Evolutionary conservation across 2,329 filamentous ascomycete genomes (phyloP).

Genomic region (Elsinoe necatrix): DNA sequence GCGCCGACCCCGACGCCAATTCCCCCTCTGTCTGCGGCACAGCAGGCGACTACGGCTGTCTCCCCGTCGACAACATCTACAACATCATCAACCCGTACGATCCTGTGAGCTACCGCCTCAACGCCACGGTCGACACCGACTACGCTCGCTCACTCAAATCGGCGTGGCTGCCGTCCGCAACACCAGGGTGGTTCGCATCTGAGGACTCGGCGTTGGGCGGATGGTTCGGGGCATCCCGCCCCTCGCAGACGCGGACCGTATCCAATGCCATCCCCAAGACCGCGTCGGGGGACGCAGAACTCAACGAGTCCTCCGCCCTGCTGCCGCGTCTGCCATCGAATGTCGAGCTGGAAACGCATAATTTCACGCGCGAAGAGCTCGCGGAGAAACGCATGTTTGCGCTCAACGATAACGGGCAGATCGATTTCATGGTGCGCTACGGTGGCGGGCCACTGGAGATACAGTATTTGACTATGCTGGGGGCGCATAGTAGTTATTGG

Average conservation of each 20-base stretch:
- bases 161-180: constrained; percentile 69
- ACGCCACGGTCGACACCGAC: constrained; percentile 73
- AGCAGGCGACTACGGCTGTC: constrained; percentile 72
- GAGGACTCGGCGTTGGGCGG: constrained; percentile 21
- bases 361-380: constrained; percentile 86
- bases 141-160: constrained; percentile 70
- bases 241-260: not conserved
- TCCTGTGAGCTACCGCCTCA: constrained; percentile 84
- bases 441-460: constrained; percentile 84
- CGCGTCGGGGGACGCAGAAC: constrained; percentile 24
- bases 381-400: constrained; percentile 81
- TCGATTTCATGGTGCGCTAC: constrained; percentile 80
- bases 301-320: constrained; percentile 26
- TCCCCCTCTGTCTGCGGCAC: constrained; percentile 60
- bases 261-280: constrained; percentile 21
- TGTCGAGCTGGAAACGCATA: constrained; percentile 89
- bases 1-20: constrained; percentile 47
- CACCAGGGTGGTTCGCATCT: constrained; percentile 40
- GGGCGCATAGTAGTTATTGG: constrained; percentile 95
- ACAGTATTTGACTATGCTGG: constrained; percentile 94
- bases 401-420: constrained; percentile 92
- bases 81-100: constrained; percentile 75
- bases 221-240: constrained; percentile 31
- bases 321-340: constrained; percentile 38
- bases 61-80: constrained; percentile 93